Evolutionary conservation across 345 rosid genomes (phyloP).

Genomic region (Salix udensis): DNA sequence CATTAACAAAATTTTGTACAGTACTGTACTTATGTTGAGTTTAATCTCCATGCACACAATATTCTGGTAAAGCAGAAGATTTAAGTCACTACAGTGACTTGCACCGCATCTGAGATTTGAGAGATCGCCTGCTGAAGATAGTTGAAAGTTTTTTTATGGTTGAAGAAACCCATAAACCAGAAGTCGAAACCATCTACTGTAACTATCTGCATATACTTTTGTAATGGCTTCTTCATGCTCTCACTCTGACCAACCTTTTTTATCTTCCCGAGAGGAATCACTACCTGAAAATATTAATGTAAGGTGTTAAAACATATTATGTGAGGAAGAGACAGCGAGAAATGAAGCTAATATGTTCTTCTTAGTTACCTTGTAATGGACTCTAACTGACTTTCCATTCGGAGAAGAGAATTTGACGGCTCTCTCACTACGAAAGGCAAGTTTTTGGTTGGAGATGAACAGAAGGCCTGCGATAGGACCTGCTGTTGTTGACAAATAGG

Average conservation of each 20-base stretch:
- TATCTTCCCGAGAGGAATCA: slow-evolving; percentile 58
- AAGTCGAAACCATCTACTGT: slow-evolving; percentile 31
- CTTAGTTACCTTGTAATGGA: slow-evolving; percentile 36
- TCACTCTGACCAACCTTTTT: slow-evolving; percentile 45
- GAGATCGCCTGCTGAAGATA: not conserved
- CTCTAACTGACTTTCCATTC: slow-evolving; percentile 28
- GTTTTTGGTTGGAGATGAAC: slow-evolving; percentile 38
- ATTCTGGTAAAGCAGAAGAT: no score
- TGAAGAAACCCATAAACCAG: slow-evolving; percentile 19
- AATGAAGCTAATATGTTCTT: no score
- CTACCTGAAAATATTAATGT: slow-evolving; percentile 27
- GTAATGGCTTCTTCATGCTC: slow-evolving; percentile 58
- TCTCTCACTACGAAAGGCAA: slow-evolving; percentile 50
- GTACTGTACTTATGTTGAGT: no score
- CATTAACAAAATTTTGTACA: no score
- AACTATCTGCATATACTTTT: slow-evolving; percentile 62
- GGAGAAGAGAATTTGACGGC: slow-evolving; percentile 33
- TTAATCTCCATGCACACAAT: no score
- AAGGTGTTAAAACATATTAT: no score
- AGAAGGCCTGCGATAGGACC: slow-evolving; percentile 55
- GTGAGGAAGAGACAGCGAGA: not conserved
- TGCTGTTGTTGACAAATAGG: slow-evolving; percentile 43
- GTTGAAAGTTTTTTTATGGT: not conserved
- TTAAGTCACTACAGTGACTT: not conserved
- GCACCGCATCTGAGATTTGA: not conserved